Evolutionary conservation across 139 green algal genomes (phyloP).

Genomic region (Gonium pectorale): DNA sequence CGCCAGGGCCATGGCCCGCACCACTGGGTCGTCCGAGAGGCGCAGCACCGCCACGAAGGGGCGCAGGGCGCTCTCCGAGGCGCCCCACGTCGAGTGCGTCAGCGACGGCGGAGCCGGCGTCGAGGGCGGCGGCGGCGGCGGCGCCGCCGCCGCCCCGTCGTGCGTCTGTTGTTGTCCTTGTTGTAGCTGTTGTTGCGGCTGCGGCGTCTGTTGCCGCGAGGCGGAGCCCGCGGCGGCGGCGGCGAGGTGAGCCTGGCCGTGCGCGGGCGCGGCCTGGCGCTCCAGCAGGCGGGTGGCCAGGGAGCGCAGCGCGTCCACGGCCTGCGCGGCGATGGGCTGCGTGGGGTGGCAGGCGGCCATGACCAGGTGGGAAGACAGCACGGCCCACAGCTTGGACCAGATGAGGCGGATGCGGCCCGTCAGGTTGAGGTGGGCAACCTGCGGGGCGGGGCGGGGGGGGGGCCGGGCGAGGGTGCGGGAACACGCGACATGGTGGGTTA

Average conservation of each 20-base stretch:
- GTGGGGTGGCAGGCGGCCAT: slow-evolving; percentile 81
- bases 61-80: slow-evolving; percentile 87
- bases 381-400: slow-evolving; percentile 89
- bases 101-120: not conserved
- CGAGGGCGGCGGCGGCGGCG: not conserved
- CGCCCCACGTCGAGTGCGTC: slow-evolving; percentile 22
- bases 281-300: slow-evolving; percentile 53
- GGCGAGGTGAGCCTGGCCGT: too few relatives aligned
- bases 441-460: not conserved
- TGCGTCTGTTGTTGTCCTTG: not conserved
- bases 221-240: not conserved
- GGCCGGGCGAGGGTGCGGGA: not conserved
- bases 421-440: slow-evolving; percentile 83
- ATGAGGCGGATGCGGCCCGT: slow-evolving; percentile 85
- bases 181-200: too few relatives aligned
- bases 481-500: not conserved
- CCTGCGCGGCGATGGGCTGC: slow-evolving; percentile 72
- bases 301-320: slow-evolving; percentile 83
- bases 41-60: slow-evolving; percentile 92
- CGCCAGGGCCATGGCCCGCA: slow-evolving; percentile 86
- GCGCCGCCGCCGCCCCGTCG: not conserved
- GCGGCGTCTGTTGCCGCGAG: too few relatives aligned
- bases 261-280: not conserved
- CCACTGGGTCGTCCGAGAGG: slow-evolving; percentile 70
- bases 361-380: slow-evolving; percentile 86